Evolutionary conservation across 2,329 filamentous ascomycete species (phyloP).

Genomic region (Botrytis galanthina): DNA sequence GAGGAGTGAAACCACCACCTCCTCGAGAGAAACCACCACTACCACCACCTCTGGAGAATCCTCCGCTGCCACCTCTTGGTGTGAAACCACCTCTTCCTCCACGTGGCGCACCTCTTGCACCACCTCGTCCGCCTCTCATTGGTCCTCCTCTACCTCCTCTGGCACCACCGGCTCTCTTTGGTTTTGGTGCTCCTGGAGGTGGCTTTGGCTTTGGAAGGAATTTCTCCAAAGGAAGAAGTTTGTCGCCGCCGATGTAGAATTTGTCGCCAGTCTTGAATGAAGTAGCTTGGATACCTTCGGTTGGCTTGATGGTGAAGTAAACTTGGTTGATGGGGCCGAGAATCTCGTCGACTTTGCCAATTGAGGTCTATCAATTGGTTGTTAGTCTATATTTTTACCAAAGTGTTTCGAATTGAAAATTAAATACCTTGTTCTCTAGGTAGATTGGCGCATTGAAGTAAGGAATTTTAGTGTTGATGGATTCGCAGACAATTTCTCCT

Average conservation of each 20-base stretch:
- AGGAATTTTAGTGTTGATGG: conserved; percentile 90
- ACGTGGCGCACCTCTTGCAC: conserved; percentile 51
- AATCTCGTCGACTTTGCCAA: conserved; percentile 98
- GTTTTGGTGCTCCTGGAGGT: conserved; percentile 63
- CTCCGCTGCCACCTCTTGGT: conserved; percentile 44
- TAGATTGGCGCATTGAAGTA: conserved; percentile 99
- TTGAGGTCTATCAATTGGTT: conserved; percentile 57
- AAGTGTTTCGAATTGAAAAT: background rate
- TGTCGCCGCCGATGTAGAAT: conserved; percentile 94
- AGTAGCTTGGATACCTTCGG: conserved; percentile 90
- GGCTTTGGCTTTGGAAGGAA: conserved; percentile 94
- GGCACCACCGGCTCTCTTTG: conserved; percentile 66
- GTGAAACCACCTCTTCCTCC: conserved; percentile 47
- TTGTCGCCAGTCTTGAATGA: conserved; percentile 97
- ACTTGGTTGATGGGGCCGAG: conserved; percentile 97
- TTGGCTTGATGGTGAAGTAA: conserved; percentile 96
- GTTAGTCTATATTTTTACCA: background rate
- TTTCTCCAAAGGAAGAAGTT: conserved; percentile 89
- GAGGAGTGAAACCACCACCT: conserved; percentile 36
- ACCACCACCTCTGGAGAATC: conserved; percentile 39
- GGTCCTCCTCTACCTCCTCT: conserved; percentile 47
- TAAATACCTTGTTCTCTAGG: conserved; percentile 86
- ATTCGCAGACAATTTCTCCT: conserved; percentile 97
- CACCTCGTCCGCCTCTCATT: conserved; percentile 44
- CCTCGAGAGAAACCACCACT: conserved; percentile 39